Conservation (phyloP, 2,329 filamentous ascomycete species). For the Fusarium verrucosum region DNA sequence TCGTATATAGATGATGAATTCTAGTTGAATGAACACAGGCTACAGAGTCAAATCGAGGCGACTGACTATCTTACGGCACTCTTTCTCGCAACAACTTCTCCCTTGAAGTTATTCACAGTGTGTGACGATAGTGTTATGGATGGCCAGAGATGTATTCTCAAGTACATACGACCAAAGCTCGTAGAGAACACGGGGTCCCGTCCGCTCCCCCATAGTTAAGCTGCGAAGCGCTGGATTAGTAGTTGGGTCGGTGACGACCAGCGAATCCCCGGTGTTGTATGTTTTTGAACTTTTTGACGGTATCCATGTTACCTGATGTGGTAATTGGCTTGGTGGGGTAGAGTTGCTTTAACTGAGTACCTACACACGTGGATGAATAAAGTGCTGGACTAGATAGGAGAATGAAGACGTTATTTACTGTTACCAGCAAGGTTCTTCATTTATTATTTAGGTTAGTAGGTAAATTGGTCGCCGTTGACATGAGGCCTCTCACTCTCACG, state of each 20-base stretch:
- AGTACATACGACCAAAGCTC: slow-evolving; percentile 24
- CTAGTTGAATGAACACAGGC: slow-evolving; percentile 21
- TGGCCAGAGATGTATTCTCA: neutral
- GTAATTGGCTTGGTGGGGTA: neutral
- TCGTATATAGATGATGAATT: slow-evolving; percentile 37
- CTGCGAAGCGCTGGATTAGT: slow-evolving; percentile 19
- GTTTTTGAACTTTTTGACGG: neutral
- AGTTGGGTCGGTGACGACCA: slow-evolving; percentile 22
- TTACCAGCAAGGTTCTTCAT: neutral
- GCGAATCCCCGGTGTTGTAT: slow-evolving; percentile 27
- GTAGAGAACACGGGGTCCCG: slow-evolving; percentile 11
- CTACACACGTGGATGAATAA: neutral
- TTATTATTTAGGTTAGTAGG: neutral
- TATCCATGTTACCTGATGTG: neutral
- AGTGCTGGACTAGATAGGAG: too few relatives aligned
- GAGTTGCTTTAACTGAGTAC: too few relatives aligned
- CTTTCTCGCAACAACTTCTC: neutral
- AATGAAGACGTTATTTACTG: neutral
- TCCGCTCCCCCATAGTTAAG: slow-evolving; percentile 17
- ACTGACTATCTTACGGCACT: too few relatives aligned
- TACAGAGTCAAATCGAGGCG: neutral
- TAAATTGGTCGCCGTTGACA: neutral
- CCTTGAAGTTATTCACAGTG: neutral
- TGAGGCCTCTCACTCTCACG: neutral
- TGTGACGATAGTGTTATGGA: neutral